phyloP scores from a whole-genome alignment of 208 protist genomes.

The Acanthamoeba triangularis region DNA sequence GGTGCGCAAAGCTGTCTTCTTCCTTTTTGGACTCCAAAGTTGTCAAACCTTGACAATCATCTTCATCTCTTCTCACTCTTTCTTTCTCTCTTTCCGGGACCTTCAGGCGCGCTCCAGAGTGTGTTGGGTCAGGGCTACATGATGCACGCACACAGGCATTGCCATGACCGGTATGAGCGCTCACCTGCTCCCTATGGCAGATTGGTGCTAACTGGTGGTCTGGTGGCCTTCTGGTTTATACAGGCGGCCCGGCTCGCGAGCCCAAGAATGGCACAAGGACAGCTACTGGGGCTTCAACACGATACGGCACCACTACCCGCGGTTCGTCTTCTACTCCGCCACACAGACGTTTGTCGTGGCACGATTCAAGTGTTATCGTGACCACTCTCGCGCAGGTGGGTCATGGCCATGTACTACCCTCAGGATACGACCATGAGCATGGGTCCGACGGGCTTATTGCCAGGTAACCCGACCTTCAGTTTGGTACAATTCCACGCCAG shows the following conservation, averaged over 20 bases:
- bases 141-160: conserved; percentile 70
- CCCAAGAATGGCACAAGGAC: conserved; percentile 72
- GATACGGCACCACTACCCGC: conserved; percentile 23
- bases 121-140: conserved; percentile 39
- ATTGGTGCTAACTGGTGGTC: background rate
- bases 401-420: conserved; percentile 78
- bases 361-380: background rate
- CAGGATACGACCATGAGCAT: conserved; percentile 43
- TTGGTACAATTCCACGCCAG: no score
- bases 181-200: background rate
- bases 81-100: background rate
- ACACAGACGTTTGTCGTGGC: background rate
- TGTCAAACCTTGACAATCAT: no score
- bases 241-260: background rate
- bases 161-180: background rate
- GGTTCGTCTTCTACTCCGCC: background rate
- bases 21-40: no score
- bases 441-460: conserved; percentile 33
- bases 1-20: background rate
- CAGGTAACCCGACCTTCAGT: no score
- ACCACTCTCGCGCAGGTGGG: background rate
- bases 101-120: background rate
- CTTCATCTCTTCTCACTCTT: background rate
- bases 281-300: conserved; percentile 48
- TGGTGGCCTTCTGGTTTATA: no score